These are phyloP conservation scores for Cladosporium sp. DNA, from an alignment of 2,329 filamentous ascomycete genomes.

Conservation along the genomic window DNA sequence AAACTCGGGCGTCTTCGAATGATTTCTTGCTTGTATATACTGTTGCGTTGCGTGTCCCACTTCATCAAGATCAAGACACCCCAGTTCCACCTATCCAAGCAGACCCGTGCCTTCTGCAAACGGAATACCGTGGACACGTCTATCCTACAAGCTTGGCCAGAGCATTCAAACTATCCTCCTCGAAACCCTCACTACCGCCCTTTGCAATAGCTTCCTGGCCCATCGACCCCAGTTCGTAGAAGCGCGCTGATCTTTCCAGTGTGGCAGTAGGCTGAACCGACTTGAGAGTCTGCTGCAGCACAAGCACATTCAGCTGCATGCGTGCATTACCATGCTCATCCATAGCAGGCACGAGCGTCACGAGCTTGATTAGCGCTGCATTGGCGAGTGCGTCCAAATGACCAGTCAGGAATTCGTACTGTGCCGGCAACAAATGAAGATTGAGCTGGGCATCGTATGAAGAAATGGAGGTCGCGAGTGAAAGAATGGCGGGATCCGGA, in stretches of 20 bases:
- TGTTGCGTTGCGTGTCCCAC: too few species aligned
- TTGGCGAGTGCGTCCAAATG: conserved; percentile 78
- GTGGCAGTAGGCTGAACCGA: conserved; percentile 70
- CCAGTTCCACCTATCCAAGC: too few species aligned
- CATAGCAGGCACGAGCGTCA: conserved; percentile 73
- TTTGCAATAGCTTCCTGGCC: conserved; percentile 40
- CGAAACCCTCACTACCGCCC: conserved; percentile 31
- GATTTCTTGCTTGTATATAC: too few species aligned
- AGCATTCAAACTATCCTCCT: conserved; percentile 36
- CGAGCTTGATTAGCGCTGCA: conserved; percentile 65
- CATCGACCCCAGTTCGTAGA: conserved; percentile 66
- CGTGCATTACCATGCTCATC: conserved; percentile 78
- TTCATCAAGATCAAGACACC: too few species aligned
- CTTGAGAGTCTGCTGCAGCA: conserved; percentile 94
- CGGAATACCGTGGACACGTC: not conserved
- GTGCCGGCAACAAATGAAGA: conserved; percentile 65
- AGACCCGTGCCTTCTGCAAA: too few species aligned
- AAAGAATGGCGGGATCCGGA: conserved; percentile 75
- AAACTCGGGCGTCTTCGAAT: too few species aligned
- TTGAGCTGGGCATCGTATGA: conserved; percentile 79
- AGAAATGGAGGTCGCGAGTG: conserved; percentile 79
- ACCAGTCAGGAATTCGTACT: conserved; percentile 67
- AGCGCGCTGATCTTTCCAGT: conserved; percentile 60
- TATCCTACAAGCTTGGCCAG: conserved; percentile 34
- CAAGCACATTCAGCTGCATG: conserved; percentile 89